These are phyloP conservation scores for Coniochaeta sp. DNA, from an alignment of 2,329 filamentous ascomycete species.

Conservation along the genomic window DNA sequence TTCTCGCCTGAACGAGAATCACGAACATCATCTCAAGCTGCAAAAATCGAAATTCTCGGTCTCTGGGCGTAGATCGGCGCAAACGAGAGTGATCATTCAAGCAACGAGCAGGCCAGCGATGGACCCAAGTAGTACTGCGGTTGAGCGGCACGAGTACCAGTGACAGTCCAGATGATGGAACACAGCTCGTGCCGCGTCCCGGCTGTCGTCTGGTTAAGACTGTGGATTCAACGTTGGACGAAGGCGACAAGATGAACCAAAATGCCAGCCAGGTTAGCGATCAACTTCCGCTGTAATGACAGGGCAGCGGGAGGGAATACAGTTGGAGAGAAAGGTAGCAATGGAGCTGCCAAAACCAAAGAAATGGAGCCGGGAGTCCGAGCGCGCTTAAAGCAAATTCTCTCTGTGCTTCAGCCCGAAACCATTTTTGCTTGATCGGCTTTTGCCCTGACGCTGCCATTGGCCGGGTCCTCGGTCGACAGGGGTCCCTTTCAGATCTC, in stretches of 20 bases:
- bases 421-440: slow-evolving; percentile 26
- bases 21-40: not conserved
- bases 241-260: not conserved
- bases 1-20: not conserved
- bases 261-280: not conserved
- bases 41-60: not conserved
- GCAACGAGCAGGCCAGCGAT: not conserved
- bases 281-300: not conserved
- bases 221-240: not conserved
- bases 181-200: not conserved
- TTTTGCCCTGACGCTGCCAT: not conserved
- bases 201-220: not conserved
- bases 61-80: slow-evolving; percentile 1
- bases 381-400: not conserved
- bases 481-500: not conserved
- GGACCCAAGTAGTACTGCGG: not conserved
- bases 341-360: not conserved
- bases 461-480: not conserved
- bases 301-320: not conserved
- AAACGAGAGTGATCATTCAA: not conserved
- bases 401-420: slow-evolving; percentile 30
- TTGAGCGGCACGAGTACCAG: not conserved
- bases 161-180: not conserved
- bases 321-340: not conserved
- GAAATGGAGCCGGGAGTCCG: not conserved